Evolutionary conservation across 2,329 filamentous ascomycete genomes (phyloP), one percentile per base, ranked within the genome.

Genomic region (Nemania abortiva): DNA sequence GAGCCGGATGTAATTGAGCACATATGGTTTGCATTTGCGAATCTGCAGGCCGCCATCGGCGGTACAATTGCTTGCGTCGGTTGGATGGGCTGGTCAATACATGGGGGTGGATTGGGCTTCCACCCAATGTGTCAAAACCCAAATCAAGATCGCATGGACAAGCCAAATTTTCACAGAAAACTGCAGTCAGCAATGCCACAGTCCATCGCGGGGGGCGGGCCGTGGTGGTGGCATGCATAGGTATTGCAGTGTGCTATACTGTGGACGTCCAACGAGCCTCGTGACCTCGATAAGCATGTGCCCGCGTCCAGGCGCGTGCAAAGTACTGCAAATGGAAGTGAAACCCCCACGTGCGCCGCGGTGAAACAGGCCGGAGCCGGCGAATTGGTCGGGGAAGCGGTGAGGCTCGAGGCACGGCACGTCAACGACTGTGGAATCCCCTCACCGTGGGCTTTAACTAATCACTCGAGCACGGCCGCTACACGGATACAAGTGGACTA

Each of bases 291-390:
- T 39, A 64, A 47, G 60, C 60, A 65, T 65, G 20, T 54, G 29
- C 54, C 42, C 31, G 37, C 29, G 54, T 37, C 31, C n/a, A 50
- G 11, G 54, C 49, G 39, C 18, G 47, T 47, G 37, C 55, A 56
- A 42, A 45, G 39, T 47, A 60, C 56, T 42, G 53, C 55, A 31
- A 53, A 24, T 60, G 53, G 47, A 11, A 47, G 47, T 39, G 45
- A 29, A 66, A 63, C 73, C 75, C 73, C 75, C 75, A 76, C 75
- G 74, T 77, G 75, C 71, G 66, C 63, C 69, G 56, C 63, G 66
- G 73, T 74, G 72, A 73, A 70, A 74, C 73, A 72, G 52, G 47
- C 71, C 75, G 75, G 74, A 75, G 59, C 69, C 72, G 73, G 72
- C 69, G 71, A 64, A 59, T 52, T 59, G 57, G 65, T 71, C 73